These are phyloP conservation scores for Phytophthora sansomeana DNA, from an alignment of 352 stramenopile species.

Conservation along the genomic window DNA sequence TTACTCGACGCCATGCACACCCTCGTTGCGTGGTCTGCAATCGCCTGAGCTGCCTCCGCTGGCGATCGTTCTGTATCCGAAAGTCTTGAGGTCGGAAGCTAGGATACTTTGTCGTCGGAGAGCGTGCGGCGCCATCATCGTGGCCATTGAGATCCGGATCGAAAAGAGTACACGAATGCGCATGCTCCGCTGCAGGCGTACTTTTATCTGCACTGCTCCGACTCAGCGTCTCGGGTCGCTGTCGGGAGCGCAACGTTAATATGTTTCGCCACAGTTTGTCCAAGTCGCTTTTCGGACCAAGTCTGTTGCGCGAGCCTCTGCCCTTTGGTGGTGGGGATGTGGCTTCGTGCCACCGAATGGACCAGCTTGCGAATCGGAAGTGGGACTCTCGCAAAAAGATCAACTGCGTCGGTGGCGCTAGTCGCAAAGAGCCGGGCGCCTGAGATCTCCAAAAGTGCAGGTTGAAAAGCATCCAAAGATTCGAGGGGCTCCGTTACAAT, in stretches of 20 bases:
- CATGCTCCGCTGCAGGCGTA: no score
- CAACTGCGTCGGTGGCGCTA: constrained; percentile 12
- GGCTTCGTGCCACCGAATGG: constrained; percentile 2
- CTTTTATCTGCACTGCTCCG: no score
- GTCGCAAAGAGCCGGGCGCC: not conserved
- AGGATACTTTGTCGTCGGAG: not conserved
- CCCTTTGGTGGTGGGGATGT: not conserved
- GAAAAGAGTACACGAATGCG: not conserved
- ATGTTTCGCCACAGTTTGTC: no score
- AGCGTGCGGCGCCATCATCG: not conserved
- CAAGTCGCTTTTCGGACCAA: no score
- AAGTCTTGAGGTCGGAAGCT: not conserved
- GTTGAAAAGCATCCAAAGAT: constrained; percentile 6
- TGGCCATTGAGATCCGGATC: not conserved
- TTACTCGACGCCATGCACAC: not conserved
- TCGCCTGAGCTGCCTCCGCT: no score
- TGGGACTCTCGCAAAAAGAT: constrained; percentile 31
- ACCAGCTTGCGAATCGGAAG: constrained; percentile 1
- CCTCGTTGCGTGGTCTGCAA: not conserved
- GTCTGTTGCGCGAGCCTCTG: constrained; percentile 10
- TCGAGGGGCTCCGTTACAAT: not conserved
- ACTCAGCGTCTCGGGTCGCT: no score
- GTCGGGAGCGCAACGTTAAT: no score
- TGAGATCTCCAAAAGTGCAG: constrained; percentile 17
- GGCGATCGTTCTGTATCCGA: not conserved